phyloP scores from a whole-genome alignment of 306 rosid species.

The Spatholobus suberectus region DNA sequence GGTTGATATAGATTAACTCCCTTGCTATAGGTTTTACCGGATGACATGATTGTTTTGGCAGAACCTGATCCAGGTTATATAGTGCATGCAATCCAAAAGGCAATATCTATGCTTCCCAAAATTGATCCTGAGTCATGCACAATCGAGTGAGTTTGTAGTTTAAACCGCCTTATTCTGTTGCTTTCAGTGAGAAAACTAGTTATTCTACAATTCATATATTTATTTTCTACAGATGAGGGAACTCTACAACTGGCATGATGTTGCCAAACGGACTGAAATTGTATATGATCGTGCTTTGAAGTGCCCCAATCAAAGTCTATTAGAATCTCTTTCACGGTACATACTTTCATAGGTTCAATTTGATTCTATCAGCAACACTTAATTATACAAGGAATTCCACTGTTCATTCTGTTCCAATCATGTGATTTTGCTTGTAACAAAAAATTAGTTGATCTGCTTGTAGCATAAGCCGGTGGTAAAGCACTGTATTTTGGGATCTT shows the following conservation, averaged over 20 bases:
- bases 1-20: conserved; percentile 14
- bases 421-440: conserved; percentile 12
- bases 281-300: conserved; percentile 73
- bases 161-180: conserved; percentile 7
- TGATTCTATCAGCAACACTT: not conserved
- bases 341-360: conserved; percentile 19
- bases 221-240: conserved; percentile 60
- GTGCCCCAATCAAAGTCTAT: conserved; percentile 65
- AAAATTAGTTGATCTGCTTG: not conserved
- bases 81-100: conserved; percentile 75
- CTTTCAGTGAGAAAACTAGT: conserved; percentile 29
- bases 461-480: not conserved
- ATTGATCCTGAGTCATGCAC: conserved; percentile 81
- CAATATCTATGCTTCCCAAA: conserved; percentile 67
- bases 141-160: conserved; percentile 62
- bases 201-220: not conserved
- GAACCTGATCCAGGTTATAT: conserved; percentile 78
- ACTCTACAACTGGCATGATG: conserved; percentile 87
- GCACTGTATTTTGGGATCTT: conserved; percentile 13
- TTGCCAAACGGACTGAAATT: conserved; percentile 78
- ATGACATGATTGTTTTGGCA: conserved; percentile 84
- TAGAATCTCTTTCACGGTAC: conserved; percentile 69
- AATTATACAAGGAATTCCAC: not conserved
- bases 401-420: not conserved
- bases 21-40: conserved; percentile 72